Evolutionary conservation across 306 rosid species (phyloP).

Genomic region (Dalbergia cultrata): DNA sequence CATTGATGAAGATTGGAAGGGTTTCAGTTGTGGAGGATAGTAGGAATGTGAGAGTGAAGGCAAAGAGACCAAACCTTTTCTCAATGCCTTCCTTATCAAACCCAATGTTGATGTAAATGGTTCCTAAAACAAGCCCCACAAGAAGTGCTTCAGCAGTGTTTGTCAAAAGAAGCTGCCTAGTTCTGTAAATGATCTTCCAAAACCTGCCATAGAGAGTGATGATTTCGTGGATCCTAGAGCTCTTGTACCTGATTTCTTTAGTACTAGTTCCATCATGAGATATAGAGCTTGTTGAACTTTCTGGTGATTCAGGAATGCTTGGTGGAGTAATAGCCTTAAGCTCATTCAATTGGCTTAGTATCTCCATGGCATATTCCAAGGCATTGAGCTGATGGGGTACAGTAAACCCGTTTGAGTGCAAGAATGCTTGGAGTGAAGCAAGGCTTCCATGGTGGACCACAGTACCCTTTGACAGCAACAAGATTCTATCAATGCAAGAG

Average conservation of each 20-base stretch:
- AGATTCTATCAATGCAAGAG: conserved; percentile 72
- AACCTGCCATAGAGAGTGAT: conserved; percentile 67
- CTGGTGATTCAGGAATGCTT: conserved; percentile 48
- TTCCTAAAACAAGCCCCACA: conserved; percentile 89
- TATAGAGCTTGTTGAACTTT: conserved; percentile 10
- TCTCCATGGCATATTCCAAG: conserved; percentile 88
- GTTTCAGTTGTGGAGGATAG: conserved; percentile 90
- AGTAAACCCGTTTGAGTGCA: conserved; percentile 68
- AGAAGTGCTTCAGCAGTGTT: conserved; percentile 84
- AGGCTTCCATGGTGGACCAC: conserved; percentile 84
- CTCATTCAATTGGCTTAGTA: conserved; percentile 62
- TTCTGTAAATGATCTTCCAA: conserved; percentile 86
- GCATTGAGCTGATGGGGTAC: conserved; percentile 94
- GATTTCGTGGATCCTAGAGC: conserved; percentile 78
- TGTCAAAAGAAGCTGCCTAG: conserved; percentile 77
- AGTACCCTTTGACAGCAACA: conserved; percentile 70
- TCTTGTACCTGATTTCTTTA: conserved; percentile 59
- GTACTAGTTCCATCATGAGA: neutral
- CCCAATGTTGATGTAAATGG: conserved; percentile 90
- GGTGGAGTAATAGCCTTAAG: conserved; percentile 35
- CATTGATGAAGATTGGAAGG: conserved; percentile 87
- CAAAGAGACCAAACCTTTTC: conserved; percentile 89
- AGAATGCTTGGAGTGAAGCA: conserved; percentile 64
- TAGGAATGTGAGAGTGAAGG: conserved; percentile 89
- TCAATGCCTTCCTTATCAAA: conserved; percentile 73